A percentile compares a stretch with the other conserved stretches of the same genome.
These are phyloP conservation scores for Citrus reticulata DNA, from an alignment of 345 rosid genomes.

Conservation along the genomic window DNA sequence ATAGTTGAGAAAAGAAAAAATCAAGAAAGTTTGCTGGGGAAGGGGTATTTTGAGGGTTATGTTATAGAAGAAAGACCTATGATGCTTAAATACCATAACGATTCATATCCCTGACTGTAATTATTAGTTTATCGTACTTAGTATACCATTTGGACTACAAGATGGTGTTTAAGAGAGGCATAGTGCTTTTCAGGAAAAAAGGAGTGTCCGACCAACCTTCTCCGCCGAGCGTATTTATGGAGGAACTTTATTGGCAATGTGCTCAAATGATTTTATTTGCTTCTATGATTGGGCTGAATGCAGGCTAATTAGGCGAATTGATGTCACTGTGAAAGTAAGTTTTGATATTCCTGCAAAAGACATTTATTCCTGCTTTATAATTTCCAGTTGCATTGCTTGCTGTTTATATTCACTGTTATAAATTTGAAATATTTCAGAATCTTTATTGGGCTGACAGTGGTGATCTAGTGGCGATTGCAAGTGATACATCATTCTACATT, in stretches of 20 bases:
- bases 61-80: background rate
- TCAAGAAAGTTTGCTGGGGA: background rate
- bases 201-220: constrained; percentile 87
- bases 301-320: constrained; percentile 94
- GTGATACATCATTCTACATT: constrained; percentile 95
- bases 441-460: constrained; percentile 99
- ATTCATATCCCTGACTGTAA: background rate
- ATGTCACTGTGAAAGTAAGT: constrained; percentile 95
- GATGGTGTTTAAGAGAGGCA: constrained; percentile 18
- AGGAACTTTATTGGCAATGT: constrained; percentile 92
- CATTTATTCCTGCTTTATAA: background rate
- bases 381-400: background rate
- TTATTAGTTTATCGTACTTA: background rate
- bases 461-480: constrained; percentile 93
- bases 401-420: background rate
- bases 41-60: background rate
- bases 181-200: constrained; percentile 72
- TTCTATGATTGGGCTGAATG: constrained; percentile 99
- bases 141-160: background rate
- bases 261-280: constrained; percentile 97
- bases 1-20: background rate
- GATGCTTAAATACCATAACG: background rate
- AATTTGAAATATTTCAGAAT: constrained; percentile 54
- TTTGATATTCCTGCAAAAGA: background rate
- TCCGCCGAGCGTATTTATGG: constrained; percentile 90